Base-by-base conservation (phyloP, 306 rosid species). In the Nissolia schottii region DNA sequence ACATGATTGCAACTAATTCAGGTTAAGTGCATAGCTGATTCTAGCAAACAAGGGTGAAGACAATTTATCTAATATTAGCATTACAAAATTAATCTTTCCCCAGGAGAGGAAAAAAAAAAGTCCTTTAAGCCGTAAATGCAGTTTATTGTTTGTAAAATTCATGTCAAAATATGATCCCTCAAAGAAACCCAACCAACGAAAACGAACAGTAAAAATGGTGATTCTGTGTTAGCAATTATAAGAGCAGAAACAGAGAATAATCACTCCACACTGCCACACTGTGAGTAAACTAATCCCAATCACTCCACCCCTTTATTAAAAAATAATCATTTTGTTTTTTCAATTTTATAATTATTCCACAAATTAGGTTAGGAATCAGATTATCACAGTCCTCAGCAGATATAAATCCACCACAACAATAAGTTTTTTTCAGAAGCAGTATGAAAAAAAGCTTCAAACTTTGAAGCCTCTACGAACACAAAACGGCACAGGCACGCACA, bases 371-470 rank as follows among this genome's bases (percentile, higher is more conserved):
- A 49, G 2, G 24, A 35, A 73, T 64, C 69, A 70, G 24, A 57
- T 38, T 19, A 76, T 74, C 46, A 31, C 15, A 46, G 68, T 29
- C 29, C 72, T 64, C 72, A 75, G 75, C 25, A 79, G 55, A 29
- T 20, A 15, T 15, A 43, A 78, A 83, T 25, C 35, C 11, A 28
- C 54, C 43, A 62, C 25, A 78, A 1, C 14, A n/a, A 43, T 20
- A 58, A 24, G 37, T 15, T 27, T 15, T 27, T 20, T 53, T 49
- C 71, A 67, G 37, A 62, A 1, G 35, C 43, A 22, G 7, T 27
- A 20, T 1, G 67, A 37, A 7, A 63, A n/a, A 77, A 68, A 68
- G 32, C 37, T 61, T 62, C 16, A 54, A 77, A 7, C 12, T 16
- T 29, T 48, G 25, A 32, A 45, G 16, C 37, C 41, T 31, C n/a